These are phyloP conservation scores for Pichia kluyveri DNA, from an alignment of 805 yeast genomes.

Conservation along the genomic window DNA sequence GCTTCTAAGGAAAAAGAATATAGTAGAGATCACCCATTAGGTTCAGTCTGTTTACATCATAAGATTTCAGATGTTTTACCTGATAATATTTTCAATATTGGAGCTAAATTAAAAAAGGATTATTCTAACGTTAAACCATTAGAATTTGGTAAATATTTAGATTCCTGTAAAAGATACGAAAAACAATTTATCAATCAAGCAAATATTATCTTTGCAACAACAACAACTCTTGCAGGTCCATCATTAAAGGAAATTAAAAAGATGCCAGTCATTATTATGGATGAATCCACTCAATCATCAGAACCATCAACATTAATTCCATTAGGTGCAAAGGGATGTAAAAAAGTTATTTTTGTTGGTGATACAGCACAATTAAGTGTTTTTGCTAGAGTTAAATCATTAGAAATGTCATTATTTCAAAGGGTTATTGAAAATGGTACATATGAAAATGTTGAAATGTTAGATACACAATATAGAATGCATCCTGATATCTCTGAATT, in stretches of 20 bases:
- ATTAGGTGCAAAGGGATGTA: constrained; percentile 56
- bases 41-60: constrained; percentile 56
- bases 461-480: constrained; percentile 90
- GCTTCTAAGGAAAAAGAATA: constrained; percentile 56
- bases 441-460: constrained; percentile 53
- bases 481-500: constrained; percentile 83
- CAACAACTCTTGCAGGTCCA: constrained; percentile 64
- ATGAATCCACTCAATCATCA: constrained; percentile 70
- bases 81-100: constrained; percentile 31
- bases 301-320: constrained; percentile 69
- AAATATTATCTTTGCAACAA: constrained; percentile 62
- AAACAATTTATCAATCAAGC: constrained; percentile 48
- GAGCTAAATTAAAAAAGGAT: constrained; percentile 35
- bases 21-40: constrained; percentile 42
- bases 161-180: constrained; percentile 18
- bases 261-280: constrained; percentile 63
- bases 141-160: constrained; percentile 41
- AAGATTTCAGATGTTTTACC: constrained; percentile 45
- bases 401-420: constrained; percentile 62
- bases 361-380: constrained; percentile 70
- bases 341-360: constrained; percentile 64
- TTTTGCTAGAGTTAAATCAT: constrained; percentile 57
- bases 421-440: constrained; percentile 55
- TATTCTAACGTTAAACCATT: constrained; percentile 31
- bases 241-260: constrained; percentile 43